Base-by-base conservation (phyloP, 495 filamentous ascomycete genomes). In the Penicillium egyptiacum region DNA sequence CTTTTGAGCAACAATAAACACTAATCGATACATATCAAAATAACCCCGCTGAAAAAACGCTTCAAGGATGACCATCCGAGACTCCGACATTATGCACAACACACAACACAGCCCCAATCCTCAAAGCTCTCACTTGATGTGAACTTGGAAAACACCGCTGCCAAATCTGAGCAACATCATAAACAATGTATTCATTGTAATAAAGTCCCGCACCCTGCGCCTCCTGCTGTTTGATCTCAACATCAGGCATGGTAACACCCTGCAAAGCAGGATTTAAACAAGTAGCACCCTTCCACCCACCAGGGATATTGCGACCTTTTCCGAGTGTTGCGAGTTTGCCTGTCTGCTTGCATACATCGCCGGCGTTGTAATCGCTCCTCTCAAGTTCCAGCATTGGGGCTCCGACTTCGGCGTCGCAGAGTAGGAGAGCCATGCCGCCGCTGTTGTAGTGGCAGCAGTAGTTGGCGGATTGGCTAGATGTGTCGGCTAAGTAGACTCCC, bases 401-500 rank as follows among this genome's bases (percentile, higher is more conserved):
- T 5, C 90, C 90, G 1, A 94, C 79, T 69, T 92, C 88, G 5
- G 85, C 88, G 53, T 94, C 89, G 67, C 90, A 92, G 3, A 94
- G 83, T 17, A 96, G 77, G 23, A 89, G 66, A 1, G 86, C 86
- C 73, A 80, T 85, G 11, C 76, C 74, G 11, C 78, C 84, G 41
- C 79, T 79, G 59, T 81, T 79, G 7, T 70, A 70, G 4, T 81
- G 62, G 3, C 68, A 80, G 68, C 90, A 94, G 73, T 95, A 96
- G 58, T 84, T 83, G 22, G 90, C 90, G 4, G 87, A 90, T 70
- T 92, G 89, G 68, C 74, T 82, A 58, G 83, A 87, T 73, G 89
- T 89, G 63, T 96, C 91, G 14, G 91, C 90, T 2, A 96, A 78
- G 66, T 96, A 96, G 43, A 96, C 85, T n/a, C 91, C 91, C 57